phyloP scores from a whole-genome alignment of 2,329 filamentous ascomycete species.

The Cordyceps militaris region DNA sequence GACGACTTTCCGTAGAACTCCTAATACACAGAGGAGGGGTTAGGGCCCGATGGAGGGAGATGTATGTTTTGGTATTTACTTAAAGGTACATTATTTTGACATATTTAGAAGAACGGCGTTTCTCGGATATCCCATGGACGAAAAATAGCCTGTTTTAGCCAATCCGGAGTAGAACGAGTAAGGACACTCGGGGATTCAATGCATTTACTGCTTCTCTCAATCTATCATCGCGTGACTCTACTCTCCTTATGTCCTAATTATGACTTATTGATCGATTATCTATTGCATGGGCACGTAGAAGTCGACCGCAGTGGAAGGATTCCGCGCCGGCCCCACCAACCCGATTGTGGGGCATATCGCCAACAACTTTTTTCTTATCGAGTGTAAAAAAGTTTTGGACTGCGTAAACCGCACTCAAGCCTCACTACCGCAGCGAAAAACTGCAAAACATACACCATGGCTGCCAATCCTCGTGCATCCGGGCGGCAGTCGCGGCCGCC shows the following conservation, averaged over 20 bases:
- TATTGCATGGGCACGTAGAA: too few species aligned
- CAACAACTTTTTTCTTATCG: conserved; percentile 10
- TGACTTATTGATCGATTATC: neutral
- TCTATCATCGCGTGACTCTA: neutral
- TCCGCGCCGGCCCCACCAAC: conserved; percentile 8
- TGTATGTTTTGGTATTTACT: neutral
- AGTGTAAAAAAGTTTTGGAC: conserved; percentile 3
- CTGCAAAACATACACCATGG: conserved; percentile 7
- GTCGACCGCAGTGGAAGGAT: neutral
- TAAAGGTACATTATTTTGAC: conserved; percentile 1
- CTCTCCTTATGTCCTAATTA: neutral
- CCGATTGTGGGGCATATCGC: conserved; percentile 6
- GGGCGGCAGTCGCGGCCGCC: neutral
- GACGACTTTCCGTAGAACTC: neutral
- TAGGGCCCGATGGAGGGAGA: neutral
- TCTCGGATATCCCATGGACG: neutral
- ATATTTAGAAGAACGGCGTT: conserved; percentile 4
- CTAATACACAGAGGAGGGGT: too few species aligned
- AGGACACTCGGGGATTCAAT: neutral
- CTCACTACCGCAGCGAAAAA: neutral
- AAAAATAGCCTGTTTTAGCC: conserved; percentile 6
- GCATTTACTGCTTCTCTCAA: neutral
- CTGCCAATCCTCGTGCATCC: conserved; percentile 3
- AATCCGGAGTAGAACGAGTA: neutral
- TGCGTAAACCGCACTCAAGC: neutral